Base-by-base conservation (phyloP, 1,284 basidiomycete species). In the Puccinia horiana region DNA sequence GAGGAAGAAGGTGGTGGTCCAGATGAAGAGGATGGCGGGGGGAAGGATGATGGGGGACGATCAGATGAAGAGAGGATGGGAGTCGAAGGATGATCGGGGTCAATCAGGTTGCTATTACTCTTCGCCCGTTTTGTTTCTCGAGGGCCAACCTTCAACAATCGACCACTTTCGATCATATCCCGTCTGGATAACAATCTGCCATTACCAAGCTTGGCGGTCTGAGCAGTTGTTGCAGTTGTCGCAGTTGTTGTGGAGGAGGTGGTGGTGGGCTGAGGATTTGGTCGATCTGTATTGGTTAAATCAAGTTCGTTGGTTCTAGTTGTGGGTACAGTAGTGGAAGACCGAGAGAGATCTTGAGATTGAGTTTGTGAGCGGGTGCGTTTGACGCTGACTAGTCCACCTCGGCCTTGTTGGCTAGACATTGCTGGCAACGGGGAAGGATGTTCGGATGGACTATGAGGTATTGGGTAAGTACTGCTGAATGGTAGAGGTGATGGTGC, bases 111-210 rank as follows among this genome's bases (percentile, higher is more conserved):
- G 23, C 73, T 73, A n/a, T 58, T 67, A 47, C 81, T 82, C 40
- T 76, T 76, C 32, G 65, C 72, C 18, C 81, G 73, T 44, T 82
- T 82, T n/a, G 70, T 76, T 61, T 65, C 42, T n/a, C 81, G 63
- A 0, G 35, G 29, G 9, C 73, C 72, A 11, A 56, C 73, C 37
- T 69, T 82, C 16, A 56, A 26, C n/a, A 69, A 12, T 40, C 56
- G 54, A 14, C 56, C 56, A 54, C 73, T 73, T 6, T 72, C 74
- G 20, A 76, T 40, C 37, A 76, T 42, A 18, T 76, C 56, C 4
- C 74, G 52, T 76, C 58, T 76, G 32, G 74, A 63, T 32, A 70
- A n/a, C 69, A 70, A 49, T 74, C 49, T 54, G 8, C 72, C 72
- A 44, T 56, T 56, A 14, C 29, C 44, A 5, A 52, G 42, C 29